phyloP scores from a whole-genome alignment of 2,329 filamentous ascomycete species.

The Mollisiaceae sp. region DNA sequence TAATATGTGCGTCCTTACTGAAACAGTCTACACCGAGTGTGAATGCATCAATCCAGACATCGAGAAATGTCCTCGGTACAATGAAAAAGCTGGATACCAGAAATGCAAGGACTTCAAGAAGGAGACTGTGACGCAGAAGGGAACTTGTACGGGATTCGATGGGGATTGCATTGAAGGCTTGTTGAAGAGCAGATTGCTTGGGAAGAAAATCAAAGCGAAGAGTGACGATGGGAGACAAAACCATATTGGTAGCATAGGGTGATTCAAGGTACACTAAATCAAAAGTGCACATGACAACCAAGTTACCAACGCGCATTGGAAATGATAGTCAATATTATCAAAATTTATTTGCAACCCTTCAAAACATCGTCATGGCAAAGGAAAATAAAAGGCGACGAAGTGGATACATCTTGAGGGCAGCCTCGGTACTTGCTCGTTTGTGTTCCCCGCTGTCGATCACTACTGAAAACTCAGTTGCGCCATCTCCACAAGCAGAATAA shows the following conservation, averaged over 20 bases:
- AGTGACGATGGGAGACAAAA: not conserved
- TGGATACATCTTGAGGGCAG: not conserved
- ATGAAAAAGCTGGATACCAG: not conserved
- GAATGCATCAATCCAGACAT: not conserved
- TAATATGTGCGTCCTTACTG: not conserved
- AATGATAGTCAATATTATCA: constrained; percentile 1
- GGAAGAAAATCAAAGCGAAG: not conserved
- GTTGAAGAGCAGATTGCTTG: not conserved
- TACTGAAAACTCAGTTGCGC: constrained; percentile 13
- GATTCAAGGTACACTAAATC: too few relatives aligned
- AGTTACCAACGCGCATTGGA: not conserved
- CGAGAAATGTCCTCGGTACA: not conserved
- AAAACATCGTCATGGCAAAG: constrained; percentile 2
- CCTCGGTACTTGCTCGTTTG: constrained; percentile 15
- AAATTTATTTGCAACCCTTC: not conserved
- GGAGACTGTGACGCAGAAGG: not conserved
- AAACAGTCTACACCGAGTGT: constrained; percentile 1
- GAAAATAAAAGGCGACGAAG: not conserved
- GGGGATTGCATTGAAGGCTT: not conserved
- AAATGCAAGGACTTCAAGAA: constrained; percentile 8
- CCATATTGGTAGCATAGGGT: too few relatives aligned
- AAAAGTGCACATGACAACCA: not conserved
- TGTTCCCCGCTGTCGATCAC: constrained; percentile 25
- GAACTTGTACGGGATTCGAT: not conserved
- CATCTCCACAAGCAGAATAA: constrained; percentile 24